These are phyloP conservation scores for Paragyromitra xinjiangensis DNA, from an alignment of 495 filamentous ascomycete genomes.

Conservation along the genomic window DNA sequence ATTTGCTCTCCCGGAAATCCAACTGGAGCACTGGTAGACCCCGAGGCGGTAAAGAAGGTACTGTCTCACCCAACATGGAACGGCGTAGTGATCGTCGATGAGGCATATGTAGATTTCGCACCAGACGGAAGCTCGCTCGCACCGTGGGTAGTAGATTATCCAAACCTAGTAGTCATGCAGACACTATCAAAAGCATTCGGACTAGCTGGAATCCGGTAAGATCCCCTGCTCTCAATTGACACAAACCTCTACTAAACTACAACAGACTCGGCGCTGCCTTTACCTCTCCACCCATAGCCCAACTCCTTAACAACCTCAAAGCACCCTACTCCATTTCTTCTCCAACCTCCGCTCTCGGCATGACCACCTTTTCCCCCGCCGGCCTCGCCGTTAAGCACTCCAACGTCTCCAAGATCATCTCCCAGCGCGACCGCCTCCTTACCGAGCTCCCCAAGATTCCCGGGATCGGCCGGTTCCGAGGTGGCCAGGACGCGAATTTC, in stretches of 20 bases:
- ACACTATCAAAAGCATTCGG: conserved; percentile 96
- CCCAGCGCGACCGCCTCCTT: conserved; percentile 79
- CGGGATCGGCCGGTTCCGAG: conserved; percentile 82
- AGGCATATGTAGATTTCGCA: conserved; percentile 97
- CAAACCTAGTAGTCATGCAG: conserved; percentile 98
- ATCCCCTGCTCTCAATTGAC: neutral
- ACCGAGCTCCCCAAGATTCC: conserved; percentile 75
- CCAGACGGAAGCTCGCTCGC: conserved; percentile 80
- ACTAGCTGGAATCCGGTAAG: conserved; percentile 80
- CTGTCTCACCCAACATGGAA: conserved; percentile 94
- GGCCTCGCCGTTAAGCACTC: conserved; percentile 76
- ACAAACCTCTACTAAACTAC: neutral
- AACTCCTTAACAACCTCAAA: conserved; percentile 86
- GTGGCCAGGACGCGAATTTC: conserved; percentile 86
- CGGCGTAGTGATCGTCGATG: conserved; percentile 90
- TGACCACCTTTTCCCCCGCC: conserved; percentile 68
- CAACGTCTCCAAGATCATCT: conserved; percentile 72
- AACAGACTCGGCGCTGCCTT: conserved; percentile 70
- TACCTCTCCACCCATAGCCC: conserved; percentile 66
- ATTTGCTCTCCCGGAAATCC: conserved; percentile 96
- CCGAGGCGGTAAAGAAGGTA: conserved; percentile 75
- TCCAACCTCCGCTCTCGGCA: conserved; percentile 83
- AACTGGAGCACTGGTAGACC: conserved; percentile 78
- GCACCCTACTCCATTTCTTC: conserved; percentile 94
- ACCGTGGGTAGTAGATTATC: conserved; percentile 91